These are phyloP conservation scores for Pilatotrama ljubarskyi DNA, from an alignment of 768 basidiomycete genomes.

Conservation along the genomic window DNA sequence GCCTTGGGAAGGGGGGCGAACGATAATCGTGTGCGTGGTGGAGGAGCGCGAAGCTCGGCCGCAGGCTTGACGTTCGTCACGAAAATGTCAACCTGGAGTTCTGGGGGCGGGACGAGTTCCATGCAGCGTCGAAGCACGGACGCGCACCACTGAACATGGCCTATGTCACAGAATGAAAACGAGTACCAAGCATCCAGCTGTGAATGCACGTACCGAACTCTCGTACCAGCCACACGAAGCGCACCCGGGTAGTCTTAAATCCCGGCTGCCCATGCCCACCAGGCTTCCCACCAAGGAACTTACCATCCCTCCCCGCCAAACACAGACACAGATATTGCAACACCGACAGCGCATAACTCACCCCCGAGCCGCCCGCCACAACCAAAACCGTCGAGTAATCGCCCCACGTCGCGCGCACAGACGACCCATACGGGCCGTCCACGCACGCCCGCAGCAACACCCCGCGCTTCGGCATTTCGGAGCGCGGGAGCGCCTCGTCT, in stretches of 20 bases:
- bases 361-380: constrained; percentile 72
- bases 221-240: constrained; percentile 77
- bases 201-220: constrained; percentile 59
- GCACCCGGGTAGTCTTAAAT: constrained; percentile 52
- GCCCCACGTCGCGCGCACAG: constrained; percentile 58
- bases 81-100: constrained; percentile 70
- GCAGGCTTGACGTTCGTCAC: constrained; percentile 58
- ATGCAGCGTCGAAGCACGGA: constrained; percentile 62
- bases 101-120: constrained; percentile 46
- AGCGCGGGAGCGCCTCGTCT: constrained; percentile 34
- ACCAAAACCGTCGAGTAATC: constrained; percentile 59
- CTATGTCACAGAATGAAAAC: constrained; percentile 34
- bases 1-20: not conserved
- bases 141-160: constrained; percentile 79
- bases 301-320: constrained; percentile 55
- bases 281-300: constrained; percentile 45
- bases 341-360: constrained; percentile 68
- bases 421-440: constrained; percentile 72
- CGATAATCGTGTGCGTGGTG: not conserved
- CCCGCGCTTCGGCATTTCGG: constrained; percentile 43
- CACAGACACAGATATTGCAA: constrained; percentile 63
- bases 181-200: not conserved
- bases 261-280: constrained; percentile 45
- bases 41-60: not conserved
- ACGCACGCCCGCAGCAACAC: constrained; percentile 57